phyloP scores from a whole-genome alignment of 169 alveolate genomes.

The Neospora caninum region DNA sequence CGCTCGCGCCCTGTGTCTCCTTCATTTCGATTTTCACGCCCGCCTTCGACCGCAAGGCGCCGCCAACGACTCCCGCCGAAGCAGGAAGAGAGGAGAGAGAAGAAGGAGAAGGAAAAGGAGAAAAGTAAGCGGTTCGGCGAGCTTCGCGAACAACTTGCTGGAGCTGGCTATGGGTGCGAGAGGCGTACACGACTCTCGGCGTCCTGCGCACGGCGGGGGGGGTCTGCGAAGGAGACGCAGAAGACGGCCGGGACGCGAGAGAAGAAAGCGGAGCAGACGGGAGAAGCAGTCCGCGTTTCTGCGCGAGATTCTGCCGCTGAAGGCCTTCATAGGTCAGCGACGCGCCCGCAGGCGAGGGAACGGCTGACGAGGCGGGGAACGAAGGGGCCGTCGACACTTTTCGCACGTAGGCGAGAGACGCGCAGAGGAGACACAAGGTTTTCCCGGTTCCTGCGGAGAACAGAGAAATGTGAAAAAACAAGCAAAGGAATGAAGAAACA shows the following conservation, averaged over 20 bases:
- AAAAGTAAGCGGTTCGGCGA: background rate
- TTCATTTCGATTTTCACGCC: no score
- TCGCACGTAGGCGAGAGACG: conserved; percentile 83
- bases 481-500: background rate
- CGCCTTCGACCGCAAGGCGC: background rate
- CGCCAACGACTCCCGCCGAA: background rate
- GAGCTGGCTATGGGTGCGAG: conserved; percentile 39
- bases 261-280: background rate
- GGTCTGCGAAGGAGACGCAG: background rate
- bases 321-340: background rate
- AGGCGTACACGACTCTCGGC: conserved; percentile 21
- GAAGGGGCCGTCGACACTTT: background rate
- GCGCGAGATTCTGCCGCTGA: background rate
- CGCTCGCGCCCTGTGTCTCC: no score
- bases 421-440: conserved; percentile 91
- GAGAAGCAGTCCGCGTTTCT: background rate
- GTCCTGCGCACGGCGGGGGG: background rate
- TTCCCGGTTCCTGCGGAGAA: conserved; percentile 89
- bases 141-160: conserved; percentile 29
- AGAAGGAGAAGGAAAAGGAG: background rate
- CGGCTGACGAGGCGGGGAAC: background rate
- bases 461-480: background rate
- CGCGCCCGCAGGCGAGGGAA: background rate
- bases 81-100: background rate
- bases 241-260: background rate